A percentile compares a stretch with the other conserved stretches of the same genome.
Conservation (phyloP, 2,329 filamentous ascomycete genomes). For the Fusarium sp. region DNA sequence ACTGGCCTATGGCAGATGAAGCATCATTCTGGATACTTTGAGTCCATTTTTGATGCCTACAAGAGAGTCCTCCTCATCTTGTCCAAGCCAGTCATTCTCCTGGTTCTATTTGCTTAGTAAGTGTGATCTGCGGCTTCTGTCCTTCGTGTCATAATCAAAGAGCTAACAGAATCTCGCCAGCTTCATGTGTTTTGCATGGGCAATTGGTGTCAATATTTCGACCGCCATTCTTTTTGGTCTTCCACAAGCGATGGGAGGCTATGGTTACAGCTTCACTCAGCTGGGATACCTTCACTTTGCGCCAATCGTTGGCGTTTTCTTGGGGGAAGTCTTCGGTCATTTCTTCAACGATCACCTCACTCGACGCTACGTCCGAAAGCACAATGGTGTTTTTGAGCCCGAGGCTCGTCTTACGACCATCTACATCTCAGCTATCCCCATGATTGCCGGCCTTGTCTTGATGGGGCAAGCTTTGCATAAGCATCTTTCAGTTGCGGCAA, state of each 20-base stretch:
- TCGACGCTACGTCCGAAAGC: conserved; percentile 53
- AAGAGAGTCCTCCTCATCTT: conserved; percentile 25
- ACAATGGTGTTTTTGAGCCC: conserved; percentile 64
- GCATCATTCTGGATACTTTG: conserved; percentile 29
- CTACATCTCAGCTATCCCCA: conserved; percentile 58
- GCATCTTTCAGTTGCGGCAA: conserved; percentile 46
- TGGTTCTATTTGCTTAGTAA: conserved; percentile 22
- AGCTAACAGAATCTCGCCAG: conserved; percentile 2
- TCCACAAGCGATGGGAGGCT: conserved; percentile 49
- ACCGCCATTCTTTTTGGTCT: conserved; percentile 58
- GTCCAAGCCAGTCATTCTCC: conserved; percentile 19
- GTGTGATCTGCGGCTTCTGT: neutral
- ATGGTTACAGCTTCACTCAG: conserved; percentile 59
- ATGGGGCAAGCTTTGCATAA: conserved; percentile 62
- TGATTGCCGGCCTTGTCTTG: conserved; percentile 59
- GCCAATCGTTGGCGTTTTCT: conserved; percentile 61
- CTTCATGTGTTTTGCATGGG: conserved; percentile 56
- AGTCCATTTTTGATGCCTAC: conserved; percentile 1
- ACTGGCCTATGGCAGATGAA: conserved; percentile 23
- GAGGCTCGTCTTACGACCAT: conserved; percentile 62
- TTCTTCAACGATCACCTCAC: conserved; percentile 64
- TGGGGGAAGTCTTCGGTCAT: conserved; percentile 64
- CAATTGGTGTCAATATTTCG: conserved; percentile 66
- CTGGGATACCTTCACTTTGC: conserved; percentile 68
- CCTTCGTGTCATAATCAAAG: neutral